Conservation (phyloP, 305 asterid species). For the Ilex paraguariensis region DNA sequence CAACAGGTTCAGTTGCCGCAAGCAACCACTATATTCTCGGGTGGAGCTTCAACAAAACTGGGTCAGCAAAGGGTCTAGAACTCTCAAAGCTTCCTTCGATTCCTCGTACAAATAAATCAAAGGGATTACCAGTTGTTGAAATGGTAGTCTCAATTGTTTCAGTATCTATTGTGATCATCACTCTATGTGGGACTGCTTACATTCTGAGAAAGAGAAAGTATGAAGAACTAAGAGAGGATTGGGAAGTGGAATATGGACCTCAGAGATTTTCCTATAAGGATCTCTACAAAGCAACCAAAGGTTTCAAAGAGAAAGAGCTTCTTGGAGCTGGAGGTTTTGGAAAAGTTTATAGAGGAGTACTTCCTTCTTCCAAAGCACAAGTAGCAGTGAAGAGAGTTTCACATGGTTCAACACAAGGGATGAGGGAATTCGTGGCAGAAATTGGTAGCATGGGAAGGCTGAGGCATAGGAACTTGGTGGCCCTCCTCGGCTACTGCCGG, state of each 20-base stretch:
- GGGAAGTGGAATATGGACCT: too few species aligned
- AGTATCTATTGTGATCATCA: not conserved
- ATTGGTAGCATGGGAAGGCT: too few species aligned
- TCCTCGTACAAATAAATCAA: not conserved
- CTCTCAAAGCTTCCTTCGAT: not conserved
- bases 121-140: not conserved
- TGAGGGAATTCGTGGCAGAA: too few species aligned
- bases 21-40: not conserved
- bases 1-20: not conserved
- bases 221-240: too few species aligned
- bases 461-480: too few species aligned
- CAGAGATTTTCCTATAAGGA: too few species aligned
- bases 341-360: not conserved
- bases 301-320: too few species aligned
- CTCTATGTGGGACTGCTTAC: not conserved
- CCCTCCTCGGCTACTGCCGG: too few species aligned
- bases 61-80: not conserved
- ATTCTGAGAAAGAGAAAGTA: not conserved
- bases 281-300: too few species aligned
- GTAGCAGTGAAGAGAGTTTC: not conserved
- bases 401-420: too few species aligned
- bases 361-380: not conserved
- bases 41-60: not conserved
- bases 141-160: not conserved
- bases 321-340: conserved; percentile 6